These are phyloP conservation scores for Fonsecaea erecta DNA, from an alignment of 2,329 filamentous ascomycete species.

Conservation along the genomic window DNA sequence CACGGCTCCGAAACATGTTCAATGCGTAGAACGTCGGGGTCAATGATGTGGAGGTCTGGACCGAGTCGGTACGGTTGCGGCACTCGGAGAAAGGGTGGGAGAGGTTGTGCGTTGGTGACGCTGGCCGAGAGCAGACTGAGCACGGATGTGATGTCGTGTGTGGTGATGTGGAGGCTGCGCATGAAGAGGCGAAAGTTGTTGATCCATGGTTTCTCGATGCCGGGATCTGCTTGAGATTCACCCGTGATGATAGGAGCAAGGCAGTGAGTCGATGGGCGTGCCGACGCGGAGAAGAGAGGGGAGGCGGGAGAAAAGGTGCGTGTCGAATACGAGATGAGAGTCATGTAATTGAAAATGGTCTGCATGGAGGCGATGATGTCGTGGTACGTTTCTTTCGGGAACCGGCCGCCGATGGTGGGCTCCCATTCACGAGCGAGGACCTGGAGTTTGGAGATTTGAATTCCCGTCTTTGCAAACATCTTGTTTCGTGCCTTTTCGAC, in stretches of 20 bases:
- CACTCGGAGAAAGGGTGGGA: neutral
- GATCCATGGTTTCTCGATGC: neutral
- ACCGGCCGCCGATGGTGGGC: slow-evolving; percentile 7
- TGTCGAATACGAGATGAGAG: neutral
- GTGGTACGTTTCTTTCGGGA: slow-evolving; percentile 3
- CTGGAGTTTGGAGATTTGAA: neutral
- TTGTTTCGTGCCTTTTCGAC: slow-evolving; percentile 1
- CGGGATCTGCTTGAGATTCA: neutral
- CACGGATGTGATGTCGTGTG: slow-evolving; percentile 7
- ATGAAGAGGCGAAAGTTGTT: neutral
- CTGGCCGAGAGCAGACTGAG: neutral
- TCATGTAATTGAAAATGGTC: neutral
- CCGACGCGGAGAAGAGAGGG: neutral
- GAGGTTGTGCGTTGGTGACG: slow-evolving; percentile 6
- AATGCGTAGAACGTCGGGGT: neutral
- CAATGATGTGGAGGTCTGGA: neutral
- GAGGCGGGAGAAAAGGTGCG: neutral
- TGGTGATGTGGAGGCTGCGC: neutral
- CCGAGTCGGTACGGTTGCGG: neutral
- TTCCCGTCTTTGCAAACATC: neutral
- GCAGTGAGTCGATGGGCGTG: neutral
- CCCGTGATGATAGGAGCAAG: neutral
- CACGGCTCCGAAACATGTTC: neutral
- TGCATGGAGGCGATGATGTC: neutral
- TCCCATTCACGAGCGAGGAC: slow-evolving; percentile 1